phyloP scores from a whole-genome alignment of 345 rosid genomes.

The Bretschneidera sinensis region DNA sequence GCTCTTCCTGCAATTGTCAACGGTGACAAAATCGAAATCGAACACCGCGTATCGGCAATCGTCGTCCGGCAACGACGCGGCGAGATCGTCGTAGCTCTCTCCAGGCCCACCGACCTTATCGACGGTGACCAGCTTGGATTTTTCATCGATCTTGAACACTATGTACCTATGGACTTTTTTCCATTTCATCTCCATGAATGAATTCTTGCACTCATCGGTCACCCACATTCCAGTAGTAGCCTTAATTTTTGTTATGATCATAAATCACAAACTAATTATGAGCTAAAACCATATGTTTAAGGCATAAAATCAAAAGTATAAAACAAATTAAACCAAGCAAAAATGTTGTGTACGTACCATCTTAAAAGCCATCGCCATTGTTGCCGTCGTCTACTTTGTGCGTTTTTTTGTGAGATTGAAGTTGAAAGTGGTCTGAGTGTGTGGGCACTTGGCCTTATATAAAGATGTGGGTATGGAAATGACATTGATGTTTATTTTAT shows the following conservation, averaged over 20 bases:
- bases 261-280: not conserved
- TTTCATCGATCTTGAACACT: conserved; percentile 94
- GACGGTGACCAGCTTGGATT: conserved; percentile 72
- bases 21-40: conserved; percentile 91
- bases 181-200: conserved; percentile 97
- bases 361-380: conserved; percentile 99
- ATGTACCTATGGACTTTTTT: conserved; percentile 79
- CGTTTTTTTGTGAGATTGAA: conserved; percentile 4
- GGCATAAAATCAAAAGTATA: not conserved
- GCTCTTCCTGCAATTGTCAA: conserved; percentile 93
- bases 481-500: conserved; percentile 27
- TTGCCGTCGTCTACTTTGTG: conserved; percentile 19
- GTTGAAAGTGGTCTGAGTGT: conserved; percentile 3
- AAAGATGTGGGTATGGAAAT: conserved; percentile 20
- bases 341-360: conserved; percentile 61
- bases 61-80: conserved; percentile 69
- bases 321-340: too few relatives aligned
- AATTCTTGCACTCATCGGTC: conserved; percentile 77
- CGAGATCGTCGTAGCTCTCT: conserved; percentile 70
- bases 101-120: conserved; percentile 90
- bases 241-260: too few relatives aligned
- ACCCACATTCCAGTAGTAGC: conserved; percentile 96
- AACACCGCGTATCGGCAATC: conserved; percentile 93
- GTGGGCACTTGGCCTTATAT: conserved; percentile 34
- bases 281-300: not conserved